Base-by-base conservation (phyloP, 208 protist species). In the Trypanosoma brucei region DNA sequence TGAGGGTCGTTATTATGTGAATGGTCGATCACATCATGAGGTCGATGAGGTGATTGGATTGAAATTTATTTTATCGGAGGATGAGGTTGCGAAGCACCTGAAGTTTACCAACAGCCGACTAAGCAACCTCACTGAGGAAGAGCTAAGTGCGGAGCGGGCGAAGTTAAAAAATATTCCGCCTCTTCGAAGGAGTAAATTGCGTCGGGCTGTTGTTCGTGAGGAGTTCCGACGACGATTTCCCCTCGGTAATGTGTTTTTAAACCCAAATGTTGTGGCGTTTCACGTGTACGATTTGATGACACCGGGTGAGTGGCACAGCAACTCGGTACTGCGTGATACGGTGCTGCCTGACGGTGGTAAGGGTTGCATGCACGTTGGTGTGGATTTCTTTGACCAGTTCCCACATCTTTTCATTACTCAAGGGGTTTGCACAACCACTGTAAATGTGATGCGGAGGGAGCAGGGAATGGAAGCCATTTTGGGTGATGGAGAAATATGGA, bases 341-440 rank as follows among this genome's bases (percentile, higher is more conserved):
- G 36, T 66, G 33, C 33, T 76, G 37, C 71, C 71, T 35, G 65
- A 63, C 35, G 63, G 64, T 40, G 71, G 71, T 4, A 70, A 71
- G 42, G 53, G 55, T 13, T 42, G 59, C 48, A 71, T 76, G 65
- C 64, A 71, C 54, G 71, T 76, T 61, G 65, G 71, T 3, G 71
- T 76, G 4, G 59, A 76, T 42, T 76, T 76, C 40, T 76, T 76
- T 59, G 55, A 76, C 37, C 22, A 67, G 31, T 71, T 57, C 62
- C 59, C 71, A 38, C 59, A 76, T 36, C 59, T 76, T 31, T 76
- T 76, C 61, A 71, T 76, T 46, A 66, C 62, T 13, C 71, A 70
- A 39, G 39, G 62, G 33, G 51, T 76, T 35, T 65, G 55, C 1
- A 49, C 64, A 33, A 76, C 71, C 31, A 55, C 62, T 34, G 45